A percentile compares a stretch with the other conserved stretches of the same genome.
phyloP scores from a whole-genome alignment of 2,329 filamentous ascomycete genomes.

The Penicillium sp. region DNA sequence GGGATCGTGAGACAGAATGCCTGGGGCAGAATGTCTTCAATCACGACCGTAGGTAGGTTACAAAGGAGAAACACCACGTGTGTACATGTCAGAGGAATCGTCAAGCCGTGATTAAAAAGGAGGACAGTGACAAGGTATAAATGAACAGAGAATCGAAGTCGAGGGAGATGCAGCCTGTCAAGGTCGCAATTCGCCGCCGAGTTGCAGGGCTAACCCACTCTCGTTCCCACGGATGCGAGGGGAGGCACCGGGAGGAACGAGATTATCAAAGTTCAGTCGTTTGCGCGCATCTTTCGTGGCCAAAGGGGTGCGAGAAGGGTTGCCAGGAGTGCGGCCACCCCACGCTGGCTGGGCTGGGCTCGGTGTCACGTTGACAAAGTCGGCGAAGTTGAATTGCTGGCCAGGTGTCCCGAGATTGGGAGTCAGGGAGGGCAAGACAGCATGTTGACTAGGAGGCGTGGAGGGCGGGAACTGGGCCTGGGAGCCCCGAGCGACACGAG shows the following conservation, averaged over 20 bases:
- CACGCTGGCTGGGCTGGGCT: conserved; percentile 88
- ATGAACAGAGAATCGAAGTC: conserved; percentile 22
- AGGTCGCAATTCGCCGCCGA: conserved; percentile 62
- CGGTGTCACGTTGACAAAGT: conserved; percentile 96
- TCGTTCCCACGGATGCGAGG: conserved; percentile 43
- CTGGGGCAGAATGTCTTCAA: neutral
- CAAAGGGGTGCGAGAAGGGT: conserved; percentile 64
- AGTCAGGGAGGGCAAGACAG: conserved; percentile 51
- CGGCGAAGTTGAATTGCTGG: conserved; percentile 86
- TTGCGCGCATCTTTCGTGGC: conserved; percentile 67
- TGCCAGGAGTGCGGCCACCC: conserved; percentile 57
- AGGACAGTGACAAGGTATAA: conserved; percentile 21
- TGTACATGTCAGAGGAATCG: conserved; percentile 24
- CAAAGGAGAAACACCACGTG: conserved; percentile 17
- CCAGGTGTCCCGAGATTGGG: conserved; percentile 69
- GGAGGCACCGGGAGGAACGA: conserved; percentile 56
- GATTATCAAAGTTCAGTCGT: conserved; percentile 76
- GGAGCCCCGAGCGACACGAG: conserved; percentile 53
- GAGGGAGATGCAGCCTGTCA: conserved; percentile 25
- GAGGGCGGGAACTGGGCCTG: conserved; percentile 61
- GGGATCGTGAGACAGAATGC: neutral
- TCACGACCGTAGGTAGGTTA: conserved; percentile 7
- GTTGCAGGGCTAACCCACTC: conserved; percentile 60
- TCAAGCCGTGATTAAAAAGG: conserved; percentile 22
- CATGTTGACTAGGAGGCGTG: conserved; percentile 69